phyloP scores from a whole-genome alignment of 257 asterid genomes.

The Solanum peruvianum region DNA sequence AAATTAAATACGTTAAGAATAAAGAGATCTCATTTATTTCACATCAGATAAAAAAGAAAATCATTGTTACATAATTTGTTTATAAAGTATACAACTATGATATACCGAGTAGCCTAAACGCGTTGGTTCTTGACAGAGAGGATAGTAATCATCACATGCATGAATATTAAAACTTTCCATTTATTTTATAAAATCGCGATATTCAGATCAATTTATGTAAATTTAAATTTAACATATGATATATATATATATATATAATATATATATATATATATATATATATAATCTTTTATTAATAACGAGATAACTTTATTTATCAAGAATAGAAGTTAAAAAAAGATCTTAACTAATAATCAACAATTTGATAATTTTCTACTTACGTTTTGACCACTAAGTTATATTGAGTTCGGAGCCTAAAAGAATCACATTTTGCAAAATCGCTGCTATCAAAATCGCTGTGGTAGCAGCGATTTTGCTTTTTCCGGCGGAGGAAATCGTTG shows the following conservation, averaged over 20 bases:
- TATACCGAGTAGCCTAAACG: background rate
- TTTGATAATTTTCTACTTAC: background rate
- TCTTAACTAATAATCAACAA: too few relatives aligned
- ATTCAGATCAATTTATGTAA: too few relatives aligned
- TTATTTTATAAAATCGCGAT: too few relatives aligned
- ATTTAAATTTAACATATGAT: background rate
- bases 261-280: too few relatives aligned
- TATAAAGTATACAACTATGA: background rate
- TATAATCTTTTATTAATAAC: too few relatives aligned
- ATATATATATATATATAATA: too few relatives aligned
- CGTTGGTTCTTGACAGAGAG: background rate
- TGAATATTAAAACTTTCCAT: background rate
- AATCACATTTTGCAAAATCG: too few relatives aligned
- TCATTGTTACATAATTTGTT: background rate
- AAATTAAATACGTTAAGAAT: background rate
- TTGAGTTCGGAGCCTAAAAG: too few relatives aligned
- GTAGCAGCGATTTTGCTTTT: too few relatives aligned
- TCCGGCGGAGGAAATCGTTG: too few relatives aligned
- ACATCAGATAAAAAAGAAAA: background rate
- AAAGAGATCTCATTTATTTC: background rate
- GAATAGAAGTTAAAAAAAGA: too few relatives aligned
- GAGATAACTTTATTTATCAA: background rate
- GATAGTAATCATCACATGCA: background rate
- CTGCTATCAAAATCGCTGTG: too few relatives aligned
- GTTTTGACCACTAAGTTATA: background rate